Conservation (phyloP, 768 basidiomycete species). For the Tulasnella calospora region DNA sequence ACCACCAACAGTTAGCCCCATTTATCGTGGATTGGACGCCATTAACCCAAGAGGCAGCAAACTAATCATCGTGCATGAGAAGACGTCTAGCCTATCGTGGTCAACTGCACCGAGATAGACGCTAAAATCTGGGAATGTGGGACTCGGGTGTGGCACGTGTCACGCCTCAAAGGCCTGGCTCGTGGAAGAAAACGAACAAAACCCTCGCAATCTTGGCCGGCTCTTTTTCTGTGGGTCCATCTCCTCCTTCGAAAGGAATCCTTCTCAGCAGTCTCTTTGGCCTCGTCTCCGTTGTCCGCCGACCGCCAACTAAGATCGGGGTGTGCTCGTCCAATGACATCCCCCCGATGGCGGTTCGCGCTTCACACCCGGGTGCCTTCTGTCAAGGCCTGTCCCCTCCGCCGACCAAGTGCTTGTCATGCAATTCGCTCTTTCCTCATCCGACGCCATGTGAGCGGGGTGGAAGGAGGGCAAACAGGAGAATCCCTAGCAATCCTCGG, state of each 20-base stretch:
- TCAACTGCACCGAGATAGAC: neutral
- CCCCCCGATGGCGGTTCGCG: neutral
- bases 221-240: too few species aligned
- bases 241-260: neutral
- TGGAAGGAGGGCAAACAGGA: neutral
- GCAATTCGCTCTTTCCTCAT: neutral
- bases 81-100: constrained; percentile 4
- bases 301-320: neutral
- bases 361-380: neutral
- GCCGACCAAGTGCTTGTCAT: neutral
- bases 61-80: neutral
- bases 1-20: neutral
- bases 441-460: neutral
- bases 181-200: neutral
- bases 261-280: neutral
- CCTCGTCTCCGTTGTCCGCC: neutral
- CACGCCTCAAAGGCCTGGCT: neutral
- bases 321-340: neutral
- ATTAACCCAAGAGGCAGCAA: neutral
- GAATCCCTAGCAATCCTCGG: neutral
- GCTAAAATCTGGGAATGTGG: neutral
- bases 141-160: neutral
- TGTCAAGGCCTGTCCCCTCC: neutral
- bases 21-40: neutral
- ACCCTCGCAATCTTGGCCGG: neutral